These are phyloP conservation scores for Lactarius pseudohatsudake DNA, from an alignment of 768 basidiomycete genomes.

Conservation along the genomic window DNA sequence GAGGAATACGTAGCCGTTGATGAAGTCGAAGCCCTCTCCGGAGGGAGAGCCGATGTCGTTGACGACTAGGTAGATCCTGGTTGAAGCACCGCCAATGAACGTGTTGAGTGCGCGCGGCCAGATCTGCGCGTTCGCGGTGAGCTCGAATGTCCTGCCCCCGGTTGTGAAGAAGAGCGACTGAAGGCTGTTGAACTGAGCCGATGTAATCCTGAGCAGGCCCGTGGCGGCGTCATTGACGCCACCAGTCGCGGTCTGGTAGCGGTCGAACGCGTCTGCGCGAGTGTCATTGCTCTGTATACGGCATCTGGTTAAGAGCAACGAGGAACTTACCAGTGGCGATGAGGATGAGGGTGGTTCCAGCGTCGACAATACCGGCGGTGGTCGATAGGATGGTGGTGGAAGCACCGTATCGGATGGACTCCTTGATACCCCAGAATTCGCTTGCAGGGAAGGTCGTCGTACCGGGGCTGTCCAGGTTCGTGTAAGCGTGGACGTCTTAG, in stretches of 20 bases:
- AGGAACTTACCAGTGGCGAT: constrained; percentile 34
- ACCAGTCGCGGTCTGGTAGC: constrained; percentile 37
- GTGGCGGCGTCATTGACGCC: constrained; percentile 35
- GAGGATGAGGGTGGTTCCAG: constrained; percentile 39
- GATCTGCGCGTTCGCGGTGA: constrained; percentile 47
- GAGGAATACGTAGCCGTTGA: constrained; percentile 55
- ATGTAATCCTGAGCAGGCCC: constrained; percentile 36
- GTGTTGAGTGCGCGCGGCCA: constrained; percentile 46
- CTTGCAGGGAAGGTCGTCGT: constrained; percentile 37
- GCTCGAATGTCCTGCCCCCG: constrained; percentile 36
- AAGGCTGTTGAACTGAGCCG: constrained; percentile 35
- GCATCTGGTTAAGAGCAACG: constrained; percentile 12
- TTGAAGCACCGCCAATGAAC: constrained; percentile 41
- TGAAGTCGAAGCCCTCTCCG: constrained; percentile 55
- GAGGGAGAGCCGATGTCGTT: constrained; percentile 40
- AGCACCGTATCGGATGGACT: constrained; percentile 35
- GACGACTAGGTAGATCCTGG: constrained; percentile 43
- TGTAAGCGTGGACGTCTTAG: constrained; percentile 1
- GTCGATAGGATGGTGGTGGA: constrained; percentile 32
- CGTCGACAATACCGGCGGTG: constrained; percentile 40
- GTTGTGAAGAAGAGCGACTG: constrained; percentile 38
- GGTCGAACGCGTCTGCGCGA: constrained; percentile 35
- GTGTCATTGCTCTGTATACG: constrained; percentile 31
- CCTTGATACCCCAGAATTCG: constrained; percentile 39
- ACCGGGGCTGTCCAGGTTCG: constrained; percentile 29